phyloP scores from a whole-genome alignment of 192 early-diverging fungal species.

The Rhizophagus clarus region DNA sequence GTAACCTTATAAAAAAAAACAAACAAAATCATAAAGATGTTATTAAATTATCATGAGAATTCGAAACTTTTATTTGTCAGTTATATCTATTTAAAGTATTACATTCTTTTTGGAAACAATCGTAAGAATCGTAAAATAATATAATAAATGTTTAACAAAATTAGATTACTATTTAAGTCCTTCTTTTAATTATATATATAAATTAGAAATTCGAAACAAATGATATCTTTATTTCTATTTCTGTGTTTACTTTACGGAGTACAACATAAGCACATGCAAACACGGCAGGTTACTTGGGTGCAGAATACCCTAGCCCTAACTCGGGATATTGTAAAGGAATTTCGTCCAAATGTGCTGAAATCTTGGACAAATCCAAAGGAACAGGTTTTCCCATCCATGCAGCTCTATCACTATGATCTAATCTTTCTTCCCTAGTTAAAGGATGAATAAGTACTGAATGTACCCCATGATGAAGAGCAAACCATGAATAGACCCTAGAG shows the following conservation, averaged over 20 bases:
- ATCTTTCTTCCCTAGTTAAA: conserved; percentile 50
- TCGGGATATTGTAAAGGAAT: conserved; percentile 65
- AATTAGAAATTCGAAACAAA: too few species aligned
- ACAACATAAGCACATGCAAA: too few species aligned
- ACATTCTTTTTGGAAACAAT: too few species aligned
- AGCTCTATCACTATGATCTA: conserved; percentile 60
- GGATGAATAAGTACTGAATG: conserved; percentile 66
- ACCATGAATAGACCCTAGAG: conserved; percentile 55
- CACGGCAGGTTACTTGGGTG: not conserved
- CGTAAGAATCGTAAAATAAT: too few species aligned
- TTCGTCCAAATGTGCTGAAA: conserved; percentile 39
- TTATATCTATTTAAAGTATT: too few species aligned
- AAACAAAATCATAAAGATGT: not conserved
- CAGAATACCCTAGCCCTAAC: conserved; percentile 61
- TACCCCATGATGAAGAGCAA: conserved; percentile 49
- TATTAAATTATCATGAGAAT: too few species aligned
- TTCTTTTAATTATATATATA: too few species aligned
- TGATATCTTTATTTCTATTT: too few species aligned
- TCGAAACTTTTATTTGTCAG: too few species aligned
- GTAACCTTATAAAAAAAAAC: not conserved
- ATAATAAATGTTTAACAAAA: too few species aligned
- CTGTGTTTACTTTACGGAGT: too few species aligned
- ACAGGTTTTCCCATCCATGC: conserved; percentile 60
- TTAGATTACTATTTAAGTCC: too few species aligned
- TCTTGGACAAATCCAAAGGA: conserved; percentile 48